Percentiles rank a stretch among this genome's conserved stretches.
These are phyloP conservation scores for Metarhizium rileyi DNA, from an alignment of 2,329 filamentous ascomycete genomes.

Conservation along the genomic window DNA sequence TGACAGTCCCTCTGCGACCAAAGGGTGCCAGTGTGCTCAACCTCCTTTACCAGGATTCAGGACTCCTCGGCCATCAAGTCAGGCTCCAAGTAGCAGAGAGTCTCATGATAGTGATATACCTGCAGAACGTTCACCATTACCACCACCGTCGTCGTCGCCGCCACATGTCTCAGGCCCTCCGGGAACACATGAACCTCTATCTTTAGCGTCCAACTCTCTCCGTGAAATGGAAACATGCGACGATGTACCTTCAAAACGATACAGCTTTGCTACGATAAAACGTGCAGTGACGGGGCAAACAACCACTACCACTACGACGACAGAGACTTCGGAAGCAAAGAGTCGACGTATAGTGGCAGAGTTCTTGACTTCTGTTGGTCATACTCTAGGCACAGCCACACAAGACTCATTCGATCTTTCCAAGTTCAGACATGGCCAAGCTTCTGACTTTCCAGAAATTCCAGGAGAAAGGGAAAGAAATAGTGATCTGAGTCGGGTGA, in stretches of 20 bases:
- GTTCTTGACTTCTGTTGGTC: slow-evolving; percentile 30
- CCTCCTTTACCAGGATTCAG: not conserved
- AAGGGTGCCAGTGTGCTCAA: slow-evolving; percentile 9
- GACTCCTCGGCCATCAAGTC: not conserved
- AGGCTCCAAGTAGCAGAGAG: not conserved
- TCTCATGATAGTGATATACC: not conserved
- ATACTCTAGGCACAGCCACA: slow-evolving; percentile 37
- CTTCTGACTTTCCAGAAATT: slow-evolving; percentile 42
- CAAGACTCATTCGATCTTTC: slow-evolving; percentile 38
- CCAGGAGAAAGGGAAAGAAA: slow-evolving; percentile 36
- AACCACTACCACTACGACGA: not conserved
- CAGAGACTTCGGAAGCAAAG: slow-evolving; percentile 8
- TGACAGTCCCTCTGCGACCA: not conserved
- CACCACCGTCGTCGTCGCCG: too few species aligned
- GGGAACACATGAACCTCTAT: not conserved
- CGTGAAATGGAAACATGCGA: not conserved
- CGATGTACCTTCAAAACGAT: not conserved
- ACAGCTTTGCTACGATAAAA: not conserved
- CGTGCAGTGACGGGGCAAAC: not conserved
- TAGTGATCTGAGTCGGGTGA: slow-evolving; percentile 24
- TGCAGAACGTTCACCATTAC: not conserved
- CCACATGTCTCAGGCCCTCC: not conserved
- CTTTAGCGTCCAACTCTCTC: not conserved
- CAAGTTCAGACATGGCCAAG: slow-evolving; percentile 35
- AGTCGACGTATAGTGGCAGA: slow-evolving; percentile 33